These are phyloP conservation scores for Chaetoscypha palmicola DNA, from an alignment of 2,329 filamentous ascomycete species.

Conservation along the genomic window DNA sequence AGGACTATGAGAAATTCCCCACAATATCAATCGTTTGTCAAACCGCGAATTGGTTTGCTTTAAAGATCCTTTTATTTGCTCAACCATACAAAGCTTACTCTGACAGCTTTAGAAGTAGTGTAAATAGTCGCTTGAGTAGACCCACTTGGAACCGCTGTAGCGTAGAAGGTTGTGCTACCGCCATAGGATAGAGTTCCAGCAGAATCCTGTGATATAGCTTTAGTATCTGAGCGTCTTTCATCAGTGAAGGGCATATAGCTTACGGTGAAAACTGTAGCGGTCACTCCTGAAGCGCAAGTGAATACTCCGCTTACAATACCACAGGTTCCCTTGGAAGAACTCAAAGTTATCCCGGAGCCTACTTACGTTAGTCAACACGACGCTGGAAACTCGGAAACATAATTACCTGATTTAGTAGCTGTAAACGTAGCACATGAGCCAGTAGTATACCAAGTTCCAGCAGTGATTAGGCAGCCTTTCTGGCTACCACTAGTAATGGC, in stretches of 20 bases:
- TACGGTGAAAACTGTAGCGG: slow-evolving; percentile 32
- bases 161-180: slow-evolving; percentile 29
- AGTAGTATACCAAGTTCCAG: slow-evolving; percentile 59
- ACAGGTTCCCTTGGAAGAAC: slow-evolving; percentile 52
- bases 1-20: no score
- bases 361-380: not conserved
- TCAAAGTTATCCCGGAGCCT: slow-evolving; percentile 38
- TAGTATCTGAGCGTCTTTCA: not conserved
- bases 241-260: no score
- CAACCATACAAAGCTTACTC: slow-evolving; percentile 30
- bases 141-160: slow-evolving; percentile 29
- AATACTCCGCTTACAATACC: slow-evolving; percentile 47
- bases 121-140: slow-evolving; percentile 28
- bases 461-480: slow-evolving; percentile 60
- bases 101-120: slow-evolving; percentile 23
- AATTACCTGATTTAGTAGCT: slow-evolving; percentile 44
- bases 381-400: not conserved
- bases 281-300: slow-evolving; percentile 45
- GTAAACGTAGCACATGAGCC: slow-evolving; percentile 63
- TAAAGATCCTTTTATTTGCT: slow-evolving; percentile 9
- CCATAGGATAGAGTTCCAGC: slow-evolving; percentile 24
- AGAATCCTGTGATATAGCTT: slow-evolving; percentile 10
- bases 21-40: no score
- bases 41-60: no score
- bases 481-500: slow-evolving; percentile 42